Evolutionary conservation across 2,329 filamentous ascomycete species (phyloP).

Genomic region (Calonectria pseudoturangicola): DNA sequence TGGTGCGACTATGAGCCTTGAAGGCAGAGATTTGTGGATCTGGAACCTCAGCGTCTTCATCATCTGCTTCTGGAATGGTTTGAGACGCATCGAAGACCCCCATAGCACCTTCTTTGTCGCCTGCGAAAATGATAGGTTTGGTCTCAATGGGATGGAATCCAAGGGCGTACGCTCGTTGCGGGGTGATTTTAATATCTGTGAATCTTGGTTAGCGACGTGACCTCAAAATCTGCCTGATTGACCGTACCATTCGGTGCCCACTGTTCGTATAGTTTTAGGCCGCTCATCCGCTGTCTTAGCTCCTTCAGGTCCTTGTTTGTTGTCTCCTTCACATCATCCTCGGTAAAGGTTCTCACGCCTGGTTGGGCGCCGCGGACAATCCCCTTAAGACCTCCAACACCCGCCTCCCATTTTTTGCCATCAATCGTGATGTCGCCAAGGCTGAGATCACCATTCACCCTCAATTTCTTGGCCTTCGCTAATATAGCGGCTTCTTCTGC

Average conservation of each 20-base stretch:
- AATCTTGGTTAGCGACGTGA: conserved; percentile 1
- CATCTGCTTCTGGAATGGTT: conserved; percentile 73
- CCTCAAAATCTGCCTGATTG: not conserved
- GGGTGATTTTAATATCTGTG: conserved; percentile 91
- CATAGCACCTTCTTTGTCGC: conserved; percentile 93
- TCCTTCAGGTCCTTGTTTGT: conserved; percentile 84
- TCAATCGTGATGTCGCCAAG: conserved; percentile 87
- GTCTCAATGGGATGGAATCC: conserved; percentile 90
- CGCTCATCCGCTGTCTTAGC: conserved; percentile 84
- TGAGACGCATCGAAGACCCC: conserved; percentile 94
- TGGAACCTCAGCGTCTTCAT: conserved; percentile 79
- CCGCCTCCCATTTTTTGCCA: conserved; percentile 84
- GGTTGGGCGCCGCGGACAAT: conserved; percentile 82
- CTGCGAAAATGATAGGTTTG: conserved; percentile 93
- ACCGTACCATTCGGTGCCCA: conserved; percentile 85
- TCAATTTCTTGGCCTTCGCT: conserved; percentile 74
- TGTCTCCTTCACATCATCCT: conserved; percentile 88
- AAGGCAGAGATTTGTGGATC: conserved; percentile 91
- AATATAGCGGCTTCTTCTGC: conserved; percentile 63
- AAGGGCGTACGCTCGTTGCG: conserved; percentile 90
- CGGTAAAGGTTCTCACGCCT: conserved; percentile 88
- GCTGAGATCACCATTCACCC: conserved; percentile 76
- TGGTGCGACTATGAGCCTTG: conserved; percentile 92
- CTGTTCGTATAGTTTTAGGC: conserved; percentile 86
- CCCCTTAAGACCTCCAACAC: conserved; percentile 77